Evolutionary conservation across 2,329 filamentous ascomycete species (phyloP).

Genomic region (Ascochyta pisi): DNA sequence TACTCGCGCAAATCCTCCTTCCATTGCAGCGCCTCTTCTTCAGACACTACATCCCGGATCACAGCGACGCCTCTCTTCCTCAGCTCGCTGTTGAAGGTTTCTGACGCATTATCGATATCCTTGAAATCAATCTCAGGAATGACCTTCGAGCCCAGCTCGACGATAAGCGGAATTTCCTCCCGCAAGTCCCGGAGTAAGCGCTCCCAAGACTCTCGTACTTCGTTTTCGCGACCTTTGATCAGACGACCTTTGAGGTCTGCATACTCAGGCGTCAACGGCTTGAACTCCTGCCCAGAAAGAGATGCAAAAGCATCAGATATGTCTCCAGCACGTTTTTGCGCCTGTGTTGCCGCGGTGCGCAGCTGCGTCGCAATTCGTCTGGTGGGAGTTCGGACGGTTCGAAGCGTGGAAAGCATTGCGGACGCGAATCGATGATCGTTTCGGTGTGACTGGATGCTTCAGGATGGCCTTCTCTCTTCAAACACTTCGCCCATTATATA

Average conservation of each 20-base stretch:
- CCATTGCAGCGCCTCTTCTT: slow-evolving; percentile 53
- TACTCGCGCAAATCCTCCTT: slow-evolving; percentile 55
- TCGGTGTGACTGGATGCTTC: slow-evolving; percentile 8
- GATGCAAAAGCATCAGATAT: slow-evolving; percentile 60
- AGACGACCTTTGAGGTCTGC: slow-evolving; percentile 55
- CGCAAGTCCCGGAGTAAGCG: slow-evolving; percentile 52
- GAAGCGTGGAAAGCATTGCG: slow-evolving; percentile 40
- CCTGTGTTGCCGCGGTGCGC: slow-evolving; percentile 40
- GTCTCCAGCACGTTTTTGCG: slow-evolving; percentile 56
- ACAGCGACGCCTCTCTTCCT: slow-evolving; percentile 63
- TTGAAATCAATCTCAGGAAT: slow-evolving; percentile 58
- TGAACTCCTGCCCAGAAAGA: slow-evolving; percentile 55
- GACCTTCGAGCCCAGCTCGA: slow-evolving; percentile 50
- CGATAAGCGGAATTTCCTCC: slow-evolving; percentile 55
- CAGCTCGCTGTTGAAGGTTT: slow-evolving; percentile 64
- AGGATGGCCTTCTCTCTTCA: slow-evolving; percentile 18
- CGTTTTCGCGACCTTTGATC: slow-evolving; percentile 57
- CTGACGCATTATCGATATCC: slow-evolving; percentile 56
- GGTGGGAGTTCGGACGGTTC: slow-evolving; percentile 33
- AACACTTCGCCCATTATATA: slow-evolving; percentile 31
- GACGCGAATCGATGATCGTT: slow-evolving; percentile 6
- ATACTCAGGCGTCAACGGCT: slow-evolving; percentile 54
- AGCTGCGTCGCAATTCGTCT: slow-evolving; percentile 30
- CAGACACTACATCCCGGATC: slow-evolving; percentile 54
- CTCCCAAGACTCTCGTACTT: slow-evolving; percentile 55